A percentile compares a stretch with the other conserved stretches of the same genome.
phyloP scores from a whole-genome alignment of 805 yeast genomes.

The Ogataea ramenticola region DNA sequence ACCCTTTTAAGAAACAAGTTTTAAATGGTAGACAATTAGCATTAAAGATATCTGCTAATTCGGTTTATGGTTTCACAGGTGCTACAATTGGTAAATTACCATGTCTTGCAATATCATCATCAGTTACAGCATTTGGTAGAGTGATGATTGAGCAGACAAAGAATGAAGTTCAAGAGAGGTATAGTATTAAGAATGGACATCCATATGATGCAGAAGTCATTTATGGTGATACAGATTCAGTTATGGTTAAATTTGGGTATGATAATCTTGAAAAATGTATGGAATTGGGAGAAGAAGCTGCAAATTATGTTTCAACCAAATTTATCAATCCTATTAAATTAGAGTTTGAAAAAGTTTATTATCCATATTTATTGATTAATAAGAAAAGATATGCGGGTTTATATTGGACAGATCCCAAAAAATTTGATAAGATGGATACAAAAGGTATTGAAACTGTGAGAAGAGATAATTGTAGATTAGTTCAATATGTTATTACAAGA shows the following conservation, averaged over 20 bases:
- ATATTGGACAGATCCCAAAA: constrained; percentile 91
- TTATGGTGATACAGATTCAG: constrained; percentile 99
- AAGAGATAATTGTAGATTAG: constrained; percentile 93
- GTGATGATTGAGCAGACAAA: constrained; percentile 94
- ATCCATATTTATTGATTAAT: constrained; percentile 87
- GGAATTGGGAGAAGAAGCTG: constrained; percentile 93
- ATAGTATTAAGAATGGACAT: constrained; percentile 75
- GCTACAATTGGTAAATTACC: constrained; percentile 97
- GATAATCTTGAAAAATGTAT: constrained; percentile 75
- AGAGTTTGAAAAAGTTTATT: constrained; percentile 95
- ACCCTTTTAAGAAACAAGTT: constrained; percentile 89
- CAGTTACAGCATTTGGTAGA: constrained; percentile 94
- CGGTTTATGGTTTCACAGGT: constrained; percentile 98
- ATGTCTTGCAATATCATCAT: constrained; percentile 91
- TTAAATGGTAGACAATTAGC: constrained; percentile 97
- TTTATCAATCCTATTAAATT: constrained; percentile 85
- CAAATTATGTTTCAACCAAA: constrained; percentile 70
- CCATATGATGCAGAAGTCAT: constrained; percentile 83
- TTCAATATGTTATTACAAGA: constrained; percentile 89
- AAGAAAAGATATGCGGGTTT: constrained; percentile 97
- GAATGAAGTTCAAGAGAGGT: constrained; percentile 72
- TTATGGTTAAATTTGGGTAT: constrained; percentile 95
- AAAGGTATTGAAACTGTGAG: constrained; percentile 98
- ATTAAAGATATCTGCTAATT: constrained; percentile 91
- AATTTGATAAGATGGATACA: constrained; percentile 94